Evolutionary conservation across 2,329 filamentous ascomycete species (phyloP), one percentile per base, ranked within the genome.

Genomic region (Aspergillaceae sp.): DNA sequence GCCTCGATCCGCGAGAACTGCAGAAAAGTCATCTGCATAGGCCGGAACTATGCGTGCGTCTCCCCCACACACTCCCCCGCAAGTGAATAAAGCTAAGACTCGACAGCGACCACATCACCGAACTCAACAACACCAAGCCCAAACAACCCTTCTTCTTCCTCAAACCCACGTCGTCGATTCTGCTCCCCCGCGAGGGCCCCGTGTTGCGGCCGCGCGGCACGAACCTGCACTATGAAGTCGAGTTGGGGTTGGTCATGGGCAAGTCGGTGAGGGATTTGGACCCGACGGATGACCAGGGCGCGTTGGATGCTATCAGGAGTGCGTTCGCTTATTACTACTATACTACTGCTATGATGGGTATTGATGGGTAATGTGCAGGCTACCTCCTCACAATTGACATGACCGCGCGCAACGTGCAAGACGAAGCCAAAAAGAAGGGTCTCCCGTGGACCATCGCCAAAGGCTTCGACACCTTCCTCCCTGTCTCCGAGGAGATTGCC

Each of bases 61-160:
- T 34, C 38, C 42, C 45, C 35, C 40, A 47, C 11, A 37, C 35
- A 36, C n/a, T 6, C 9, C 9, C 4, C n/a, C 10, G 5, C 10
- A 19, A n/a, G 2, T 11, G 3, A 36, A 11, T 38, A 9, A 43
- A 29, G 33, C 41, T 26, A 35, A 42, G 28, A 33, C 26, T 29
- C 5, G n/a, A 33, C 60, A 92, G 87, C 60, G 92, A 95, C 68
- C 92, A 98, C 71, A 85, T 97, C 63, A 80, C 84, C 53, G 92
- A 98, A 74, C 79, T 98, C 56, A 89, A 89, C 69, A 95, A 84
- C 69, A 76, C 78, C 50, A 82, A 82, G 54, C 92, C 92, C 43
- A 94, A 92, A 68, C 89, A 96, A 70, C 92, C 92, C 28, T 97
- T 98, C 74, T 98, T 96, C 82, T 98, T 98, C 78, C 80, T 97